phyloP scores from a whole-genome alignment of 108 stramenopile genomes.

The Skeletonema grethae region DNA sequence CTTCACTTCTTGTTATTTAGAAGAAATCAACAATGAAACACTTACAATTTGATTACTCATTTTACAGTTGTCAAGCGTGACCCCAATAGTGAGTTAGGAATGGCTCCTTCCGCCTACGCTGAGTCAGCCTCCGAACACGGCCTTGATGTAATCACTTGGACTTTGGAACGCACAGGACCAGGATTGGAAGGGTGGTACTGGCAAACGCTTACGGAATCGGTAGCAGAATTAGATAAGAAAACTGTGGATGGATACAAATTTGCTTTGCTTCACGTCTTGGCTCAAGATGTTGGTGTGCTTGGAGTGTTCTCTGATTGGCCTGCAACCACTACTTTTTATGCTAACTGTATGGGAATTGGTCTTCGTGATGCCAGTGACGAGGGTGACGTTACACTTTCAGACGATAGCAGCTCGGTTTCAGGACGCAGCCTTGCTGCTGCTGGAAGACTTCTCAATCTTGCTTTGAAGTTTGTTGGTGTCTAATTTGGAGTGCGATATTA shows the following conservation, averaged over 20 bases:
- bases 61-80: conserved; percentile 41
- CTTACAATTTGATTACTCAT: no score
- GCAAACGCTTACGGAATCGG: conserved; percentile 29
- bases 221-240: background rate
- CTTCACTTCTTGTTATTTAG: no score
- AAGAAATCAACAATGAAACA: no score
- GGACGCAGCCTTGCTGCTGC: no score
- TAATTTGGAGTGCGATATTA: no score
- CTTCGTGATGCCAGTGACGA: no score
- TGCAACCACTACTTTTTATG: conserved; percentile 70
- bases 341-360: conserved; percentile 63
- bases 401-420: no score
- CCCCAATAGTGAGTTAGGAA: conserved; percentile 27
- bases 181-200: conserved; percentile 60
- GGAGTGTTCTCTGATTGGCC: conserved; percentile 81
- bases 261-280: conserved; percentile 53
- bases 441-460: no score
- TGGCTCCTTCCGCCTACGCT: conserved; percentile 49
- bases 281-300: conserved; percentile 59
- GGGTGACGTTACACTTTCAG: no score
- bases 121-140: conserved; percentile 45
- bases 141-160: conserved; percentile 71
- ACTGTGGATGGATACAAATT: conserved; percentile 55
- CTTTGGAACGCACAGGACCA: conserved; percentile 66
- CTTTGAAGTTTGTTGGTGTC: no score